A percentile compares a stretch with the other conserved stretches of the same genome.
Conservation (phyloP, 129 eudicot species). For the Gnaphalium uliginosum region DNA sequence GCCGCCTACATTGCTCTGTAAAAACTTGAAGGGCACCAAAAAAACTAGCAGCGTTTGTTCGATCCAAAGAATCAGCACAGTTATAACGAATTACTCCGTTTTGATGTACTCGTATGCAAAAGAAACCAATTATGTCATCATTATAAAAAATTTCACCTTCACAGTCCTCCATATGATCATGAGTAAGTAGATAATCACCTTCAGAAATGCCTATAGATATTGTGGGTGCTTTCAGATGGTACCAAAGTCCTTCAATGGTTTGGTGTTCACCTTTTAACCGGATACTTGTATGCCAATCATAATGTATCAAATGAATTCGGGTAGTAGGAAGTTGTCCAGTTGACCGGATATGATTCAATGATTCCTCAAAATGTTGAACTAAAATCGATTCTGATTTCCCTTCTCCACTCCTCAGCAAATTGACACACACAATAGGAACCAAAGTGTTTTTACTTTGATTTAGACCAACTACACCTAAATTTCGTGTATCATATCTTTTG, state of each 20-base stretch:
- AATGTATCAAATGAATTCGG: constrained; percentile 65
- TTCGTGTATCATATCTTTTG: constrained; percentile 69
- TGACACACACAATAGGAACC: constrained; percentile 82
- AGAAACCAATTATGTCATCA: constrained; percentile 71
- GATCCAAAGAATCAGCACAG: constrained; percentile 93
- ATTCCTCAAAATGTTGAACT: constrained; percentile 91
- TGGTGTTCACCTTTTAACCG: constrained; percentile 80
- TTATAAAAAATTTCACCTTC: constrained; percentile 61
- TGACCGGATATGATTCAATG: constrained; percentile 64
- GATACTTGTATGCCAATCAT: constrained; percentile 93
- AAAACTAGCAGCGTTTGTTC: constrained; percentile 96
- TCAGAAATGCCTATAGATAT: constrained; percentile 76
- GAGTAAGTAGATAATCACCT: constrained; percentile 82
- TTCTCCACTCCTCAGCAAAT: constrained; percentile 76
- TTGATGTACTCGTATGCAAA: constrained; percentile 76
- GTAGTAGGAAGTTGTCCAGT: constrained; percentile 72
- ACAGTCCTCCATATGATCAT: constrained; percentile 55
- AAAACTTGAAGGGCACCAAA: constrained; percentile 91
- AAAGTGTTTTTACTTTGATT: constrained; percentile 55
- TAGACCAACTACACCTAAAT: constrained; percentile 38
- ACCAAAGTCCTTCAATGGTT: constrained; percentile 97
- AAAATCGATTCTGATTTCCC: constrained; percentile 88
- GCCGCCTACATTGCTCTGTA: constrained; percentile 88
- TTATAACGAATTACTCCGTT: constrained; percentile 90
- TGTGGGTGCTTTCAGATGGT: constrained; percentile 80